phyloP scores from a whole-genome alignment of 129 eudicot genomes.

The Helichrysum umbraculigerum region DNA sequence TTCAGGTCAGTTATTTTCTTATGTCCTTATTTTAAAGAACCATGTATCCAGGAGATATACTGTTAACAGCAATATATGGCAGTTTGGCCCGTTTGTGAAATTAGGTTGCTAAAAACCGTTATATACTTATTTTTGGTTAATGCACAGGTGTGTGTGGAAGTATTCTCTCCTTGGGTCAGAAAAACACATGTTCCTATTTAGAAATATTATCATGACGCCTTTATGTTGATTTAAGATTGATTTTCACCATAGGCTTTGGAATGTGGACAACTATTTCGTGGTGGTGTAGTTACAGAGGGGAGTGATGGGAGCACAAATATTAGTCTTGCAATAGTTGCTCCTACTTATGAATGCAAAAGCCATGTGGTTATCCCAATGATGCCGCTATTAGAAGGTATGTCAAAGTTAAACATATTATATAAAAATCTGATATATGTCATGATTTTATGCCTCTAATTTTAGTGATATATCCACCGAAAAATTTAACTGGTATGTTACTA shows the following conservation, averaged over 20 bases:
- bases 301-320: conserved; percentile 99
- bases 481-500: too few relatives aligned
- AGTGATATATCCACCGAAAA: too few relatives aligned
- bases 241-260: conserved; percentile 62
- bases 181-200: not conserved
- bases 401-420: not conserved
- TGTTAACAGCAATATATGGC: not conserved
- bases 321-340: conserved; percentile 98
- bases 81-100: not conserved
- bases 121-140: not conserved
- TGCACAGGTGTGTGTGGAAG: not conserved
- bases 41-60: not conserved
- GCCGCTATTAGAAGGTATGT: conserved; percentile 87
- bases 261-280: conserved; percentile 64
- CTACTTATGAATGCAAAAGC: conserved; percentile 94
- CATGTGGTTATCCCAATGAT: conserved; percentile 99
- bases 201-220: not conserved
- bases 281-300: conserved; percentile 97
- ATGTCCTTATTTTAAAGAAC: too few relatives aligned
- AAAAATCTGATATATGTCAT: not conserved
- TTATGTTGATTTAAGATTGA: conserved; percentile 13
- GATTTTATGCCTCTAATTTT: too few relatives aligned
- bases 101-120: not conserved
- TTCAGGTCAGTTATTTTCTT: not conserved
- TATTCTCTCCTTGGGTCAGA: not conserved